These are phyloP conservation scores for Debaryomyces sp. DNA, from an alignment of 1,139 yeast species.

Conservation along the genomic window DNA sequence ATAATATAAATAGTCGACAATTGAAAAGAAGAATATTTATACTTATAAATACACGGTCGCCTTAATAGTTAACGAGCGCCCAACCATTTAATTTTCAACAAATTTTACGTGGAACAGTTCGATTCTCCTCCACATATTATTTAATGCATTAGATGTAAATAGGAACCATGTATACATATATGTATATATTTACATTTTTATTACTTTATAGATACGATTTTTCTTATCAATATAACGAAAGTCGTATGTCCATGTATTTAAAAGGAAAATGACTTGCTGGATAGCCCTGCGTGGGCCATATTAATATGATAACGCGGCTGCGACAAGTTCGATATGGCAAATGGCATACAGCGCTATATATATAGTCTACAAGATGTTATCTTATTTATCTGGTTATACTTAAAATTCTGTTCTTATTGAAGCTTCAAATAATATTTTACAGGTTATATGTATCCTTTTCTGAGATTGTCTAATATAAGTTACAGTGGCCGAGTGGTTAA, in stretches of 20 bases:
- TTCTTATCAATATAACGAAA: neutral
- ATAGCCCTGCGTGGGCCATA: neutral
- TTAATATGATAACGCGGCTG: neutral
- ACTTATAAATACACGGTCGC: slow-evolving; percentile 1
- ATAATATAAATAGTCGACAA: neutral
- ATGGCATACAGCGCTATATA: neutral
- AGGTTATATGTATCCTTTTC: neutral
- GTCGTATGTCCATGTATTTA: neutral
- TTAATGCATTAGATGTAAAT: neutral
- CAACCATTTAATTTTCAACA: neutral
- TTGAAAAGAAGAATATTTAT: slow-evolving; percentile 1
- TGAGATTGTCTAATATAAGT: slow-evolving; percentile 18
- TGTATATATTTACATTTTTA: neutral
- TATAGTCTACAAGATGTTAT: no score
- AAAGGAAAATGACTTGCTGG: neutral
- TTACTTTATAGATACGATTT: neutral
- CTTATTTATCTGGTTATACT: no score
- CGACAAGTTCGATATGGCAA: neutral
- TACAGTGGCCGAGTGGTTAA: slow-evolving; percentile 68
- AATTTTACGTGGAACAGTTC: neutral
- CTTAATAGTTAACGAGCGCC: slow-evolving; percentile 1
- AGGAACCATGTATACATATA: neutral
- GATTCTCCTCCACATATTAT: neutral
- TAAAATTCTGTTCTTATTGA: no score
- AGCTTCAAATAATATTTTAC: no score